phyloP scores from a whole-genome alignment of 2,329 filamentous ascomycete species.

The Aspergillus transmontanensis region DNA sequence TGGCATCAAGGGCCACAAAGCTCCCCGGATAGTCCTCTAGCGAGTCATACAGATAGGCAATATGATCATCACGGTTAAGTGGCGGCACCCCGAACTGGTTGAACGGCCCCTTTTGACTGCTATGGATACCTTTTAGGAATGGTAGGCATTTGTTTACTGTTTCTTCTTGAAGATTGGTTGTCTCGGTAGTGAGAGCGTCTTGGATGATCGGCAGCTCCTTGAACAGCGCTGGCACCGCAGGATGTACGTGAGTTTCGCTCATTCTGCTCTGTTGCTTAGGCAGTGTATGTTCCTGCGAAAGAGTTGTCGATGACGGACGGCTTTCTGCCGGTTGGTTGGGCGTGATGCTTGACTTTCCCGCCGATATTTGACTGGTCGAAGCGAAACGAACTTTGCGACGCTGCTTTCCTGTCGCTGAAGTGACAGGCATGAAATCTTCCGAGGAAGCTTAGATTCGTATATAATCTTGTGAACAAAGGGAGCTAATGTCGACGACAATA shows the following conservation, averaged over 20 bases:
- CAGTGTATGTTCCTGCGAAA: conserved; percentile 10
- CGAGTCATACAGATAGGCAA: conserved; percentile 51
- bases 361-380: conserved; percentile 27
- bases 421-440: conserved; percentile 34
- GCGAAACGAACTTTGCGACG: conserved; percentile 45
- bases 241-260: conserved; percentile 24
- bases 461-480: background rate
- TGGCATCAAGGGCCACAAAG: conserved; percentile 79
- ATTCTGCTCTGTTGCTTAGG: conserved; percentile 22
- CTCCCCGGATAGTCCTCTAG: conserved; percentile 64
- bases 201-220: conserved; percentile 60
- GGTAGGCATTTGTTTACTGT: conserved; percentile 71
- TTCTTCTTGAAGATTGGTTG: conserved; percentile 67
- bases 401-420: conserved; percentile 34
- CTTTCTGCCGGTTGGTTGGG: conserved; percentile 17
- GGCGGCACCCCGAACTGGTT: conserved; percentile 75
- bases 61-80: conserved; percentile 65
- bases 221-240: conserved; percentile 43
- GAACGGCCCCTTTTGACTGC: conserved; percentile 53
- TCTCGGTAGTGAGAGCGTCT: conserved; percentile 68
- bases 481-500: background rate
- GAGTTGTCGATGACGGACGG: conserved; percentile 16
- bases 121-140: conserved; percentile 59
- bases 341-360: conserved; percentile 18
- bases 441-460: background rate